Evolutionary conservation across 768 basidiomycete genomes (phyloP).

Genomic region (Mycena leptocephala): DNA sequence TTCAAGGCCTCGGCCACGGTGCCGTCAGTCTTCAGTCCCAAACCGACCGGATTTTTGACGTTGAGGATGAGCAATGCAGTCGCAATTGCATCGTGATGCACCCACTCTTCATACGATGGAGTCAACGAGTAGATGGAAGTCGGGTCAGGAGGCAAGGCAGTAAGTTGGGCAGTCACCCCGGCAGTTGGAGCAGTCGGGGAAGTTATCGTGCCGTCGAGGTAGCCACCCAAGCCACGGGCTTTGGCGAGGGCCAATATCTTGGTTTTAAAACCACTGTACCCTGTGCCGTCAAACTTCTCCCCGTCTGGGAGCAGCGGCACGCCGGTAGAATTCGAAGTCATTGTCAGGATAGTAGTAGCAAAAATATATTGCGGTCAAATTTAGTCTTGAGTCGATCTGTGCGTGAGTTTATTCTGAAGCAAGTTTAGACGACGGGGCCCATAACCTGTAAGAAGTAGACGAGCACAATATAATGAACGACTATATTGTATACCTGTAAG

Average conservation of each 20-base stretch:
- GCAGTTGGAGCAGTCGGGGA: slow-evolving; percentile 1
- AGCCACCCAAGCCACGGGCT: slow-evolving; percentile 39
- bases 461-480: too few species aligned
- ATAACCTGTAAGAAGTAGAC: not conserved
- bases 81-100: slow-evolving; percentile 4
- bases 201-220: slow-evolving; percentile 40
- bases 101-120: not conserved
- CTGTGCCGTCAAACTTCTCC: too few species aligned
- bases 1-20: slow-evolving; percentile 36
- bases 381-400: too few species aligned
- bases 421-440: not conserved
- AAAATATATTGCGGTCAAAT: too few species aligned
- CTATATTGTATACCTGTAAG: too few species aligned
- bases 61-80: slow-evolving; percentile 19
- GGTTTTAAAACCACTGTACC: too few species aligned
- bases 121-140: not conserved
- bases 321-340: slow-evolving; percentile 21
- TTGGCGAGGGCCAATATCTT: too few species aligned
- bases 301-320: slow-evolving; percentile 39
- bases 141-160: not conserved
- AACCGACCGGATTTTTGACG: slow-evolving; percentile 36
- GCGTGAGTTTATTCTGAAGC: not conserved
- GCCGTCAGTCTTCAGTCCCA: slow-evolving; percentile 34
- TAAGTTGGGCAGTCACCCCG: not conserved
- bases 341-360: not conserved